Evolutionary conservation across 305 asterid genomes (phyloP), one percentile per base, ranked within the genome.

Genomic region (Fraxinus sp.): DNA sequence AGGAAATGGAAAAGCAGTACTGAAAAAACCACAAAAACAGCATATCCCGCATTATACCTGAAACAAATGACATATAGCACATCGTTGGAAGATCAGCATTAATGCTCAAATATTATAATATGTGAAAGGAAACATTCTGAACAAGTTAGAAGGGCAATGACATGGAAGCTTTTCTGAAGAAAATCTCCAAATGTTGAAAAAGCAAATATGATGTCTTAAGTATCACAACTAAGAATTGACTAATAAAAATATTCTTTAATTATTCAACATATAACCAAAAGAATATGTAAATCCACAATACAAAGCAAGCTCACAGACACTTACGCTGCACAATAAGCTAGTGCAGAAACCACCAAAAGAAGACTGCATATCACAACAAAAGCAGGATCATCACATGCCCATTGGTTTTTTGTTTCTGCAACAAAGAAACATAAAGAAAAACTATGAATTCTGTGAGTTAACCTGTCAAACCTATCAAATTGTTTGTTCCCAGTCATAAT

Each of bases 11-110:
- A 89, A 90, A 94, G 88, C 87, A 94, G 86, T 64, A 91, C 97
- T 70, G 97, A 93, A 86, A 92, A 86, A 82, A 95, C 93, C 78
- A 95, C 97, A 82, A 88, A 94, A 88, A 91, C 89, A 83, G 99
- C 91, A 81, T 95, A 98, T 37, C 95, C 99, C 33, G 87, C 90
- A 87, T 93, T 98, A 80, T 94, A 95, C 95, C 99, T 95, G 96
- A 83, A 89, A 88, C 82, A 79, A 80, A 83, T 64, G 64, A 85
- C 81, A 44, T 62, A 28, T 20, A 66, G 46, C 72, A 71, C 52
- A 32, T 79, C 52, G 77, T 64, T 80, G 70, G 76, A 71, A 59
- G 33, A 62, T 78, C 80, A 88, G 81, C 77, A 66, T 37, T 64
- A 71, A 62, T 33, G 41, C 74, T 52, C 76, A 57, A 64, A 24